These are phyloP conservation scores for Eucalyptus pauciflora DNA, from an alignment of 345 rosid species.

Conservation along the genomic window DNA sequence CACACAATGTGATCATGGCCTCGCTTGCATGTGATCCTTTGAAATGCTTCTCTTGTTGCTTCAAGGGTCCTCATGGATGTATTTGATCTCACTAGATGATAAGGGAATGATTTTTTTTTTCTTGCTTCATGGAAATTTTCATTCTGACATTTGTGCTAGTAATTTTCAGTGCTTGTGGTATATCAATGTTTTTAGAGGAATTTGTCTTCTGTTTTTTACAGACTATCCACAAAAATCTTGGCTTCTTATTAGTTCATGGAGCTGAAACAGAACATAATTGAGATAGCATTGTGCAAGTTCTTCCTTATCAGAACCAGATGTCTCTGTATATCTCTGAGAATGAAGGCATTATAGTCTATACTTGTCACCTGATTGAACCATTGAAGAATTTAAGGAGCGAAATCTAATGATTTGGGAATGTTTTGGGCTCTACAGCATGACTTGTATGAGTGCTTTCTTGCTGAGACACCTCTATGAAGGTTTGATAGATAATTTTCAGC, in stretches of 20 bases:
- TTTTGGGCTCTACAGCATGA: background rate
- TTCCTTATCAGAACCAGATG: background rate
- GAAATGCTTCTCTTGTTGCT: background rate
- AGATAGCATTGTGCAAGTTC: background rate
- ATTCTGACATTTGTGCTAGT: background rate
- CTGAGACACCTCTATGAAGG: background rate
- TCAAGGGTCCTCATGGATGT: background rate
- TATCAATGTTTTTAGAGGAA: background rate
- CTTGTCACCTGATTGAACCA: background rate
- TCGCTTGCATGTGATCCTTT: background rate
- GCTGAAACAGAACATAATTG: background rate
- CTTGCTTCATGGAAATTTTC: background rate
- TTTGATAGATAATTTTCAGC: background rate
- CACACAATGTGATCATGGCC: background rate
- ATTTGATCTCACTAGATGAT: background rate
- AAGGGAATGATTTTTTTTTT: background rate
- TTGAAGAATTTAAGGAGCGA: background rate
- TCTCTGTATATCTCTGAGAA: background rate
- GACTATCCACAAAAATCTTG: background rate
- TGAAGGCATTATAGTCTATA: background rate
- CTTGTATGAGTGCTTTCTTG: background rate
- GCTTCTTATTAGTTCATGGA: background rate
- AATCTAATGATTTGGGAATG: background rate
- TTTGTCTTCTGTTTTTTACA: background rate
- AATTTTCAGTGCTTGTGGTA: background rate